Conservation (phyloP, 805 yeast genomes). For the Zygosaccharomyces gambellarensis region DNA sequence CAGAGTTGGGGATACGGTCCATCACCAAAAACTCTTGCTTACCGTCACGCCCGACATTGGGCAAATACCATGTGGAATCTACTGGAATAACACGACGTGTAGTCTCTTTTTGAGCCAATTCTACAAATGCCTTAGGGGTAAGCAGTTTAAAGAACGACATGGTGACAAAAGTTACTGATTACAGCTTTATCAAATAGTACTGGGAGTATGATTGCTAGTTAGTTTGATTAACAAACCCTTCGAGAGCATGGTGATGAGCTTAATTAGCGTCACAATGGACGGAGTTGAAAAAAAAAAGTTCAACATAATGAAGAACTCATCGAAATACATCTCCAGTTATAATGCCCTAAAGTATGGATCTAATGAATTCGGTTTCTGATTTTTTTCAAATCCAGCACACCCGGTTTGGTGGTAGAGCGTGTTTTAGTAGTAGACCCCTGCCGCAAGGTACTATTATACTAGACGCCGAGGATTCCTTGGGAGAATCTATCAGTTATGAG, state of each 20-base stretch:
- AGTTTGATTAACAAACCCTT: not conserved
- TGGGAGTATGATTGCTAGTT: too few relatives aligned
- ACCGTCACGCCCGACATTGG: constrained; percentile 61
- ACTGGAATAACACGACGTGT: constrained; percentile 48
- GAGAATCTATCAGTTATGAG: constrained; percentile 45
- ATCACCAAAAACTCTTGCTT: constrained; percentile 48
- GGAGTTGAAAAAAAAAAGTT: not conserved
- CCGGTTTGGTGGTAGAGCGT: constrained; percentile 41
- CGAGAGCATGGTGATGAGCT: not conserved
- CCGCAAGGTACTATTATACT: constrained; percentile 40
- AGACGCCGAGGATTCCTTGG: constrained; percentile 40
- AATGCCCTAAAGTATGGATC: not conserved
- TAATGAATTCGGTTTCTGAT: not conserved
- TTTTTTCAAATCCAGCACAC: constrained; percentile 17
- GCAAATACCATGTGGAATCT: constrained; percentile 93
- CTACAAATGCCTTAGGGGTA: constrained; percentile 26
- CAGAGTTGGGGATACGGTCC: constrained; percentile 61
- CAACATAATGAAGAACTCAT: not conserved
- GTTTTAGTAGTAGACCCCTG: constrained; percentile 45
- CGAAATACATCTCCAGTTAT: not conserved
- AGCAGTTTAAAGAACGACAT: constrained; percentile 29
- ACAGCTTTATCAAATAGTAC: too few relatives aligned
- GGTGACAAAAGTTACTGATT: not conserved
- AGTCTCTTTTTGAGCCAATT: constrained; percentile 21
- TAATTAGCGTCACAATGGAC: constrained; percentile 2